phyloP scores from a whole-genome alignment of 768 basidiomycete species.

The Neoboletus magnificus region DNA sequence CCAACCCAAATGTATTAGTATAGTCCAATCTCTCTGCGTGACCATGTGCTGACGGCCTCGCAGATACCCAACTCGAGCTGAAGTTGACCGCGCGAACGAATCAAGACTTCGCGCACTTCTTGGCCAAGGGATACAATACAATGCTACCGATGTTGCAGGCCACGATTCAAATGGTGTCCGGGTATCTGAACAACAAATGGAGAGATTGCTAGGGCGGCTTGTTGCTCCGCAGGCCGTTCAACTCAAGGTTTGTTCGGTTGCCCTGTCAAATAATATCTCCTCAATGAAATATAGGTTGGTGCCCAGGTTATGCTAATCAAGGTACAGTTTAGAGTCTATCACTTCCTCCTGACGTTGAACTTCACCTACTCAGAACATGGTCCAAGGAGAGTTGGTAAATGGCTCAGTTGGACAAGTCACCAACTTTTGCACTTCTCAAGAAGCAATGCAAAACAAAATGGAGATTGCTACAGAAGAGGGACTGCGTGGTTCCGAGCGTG shows the following conservation, averaged over 20 bases:
- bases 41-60: neutral
- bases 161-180: slow-evolving; percentile 40
- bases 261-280: neutral
- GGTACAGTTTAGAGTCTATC: slow-evolving; percentile 33
- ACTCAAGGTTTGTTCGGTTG: slow-evolving; percentile 43
- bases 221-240: slow-evolving; percentile 47
- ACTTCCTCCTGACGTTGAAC: neutral
- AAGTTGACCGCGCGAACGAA: slow-evolving; percentile 71
- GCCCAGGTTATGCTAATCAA: slow-evolving; percentile 88
- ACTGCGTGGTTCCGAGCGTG: slow-evolving; percentile 29
- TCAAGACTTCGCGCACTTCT: slow-evolving; percentile 45
- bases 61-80: slow-evolving; percentile 66
- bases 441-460: slow-evolving; percentile 38
- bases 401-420: slow-evolving; percentile 61
- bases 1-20: slow-evolving; percentile 73
- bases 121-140: slow-evolving; percentile 38
- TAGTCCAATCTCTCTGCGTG: neutral
- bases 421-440: slow-evolving; percentile 42
- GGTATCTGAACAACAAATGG: slow-evolving; percentile 38
- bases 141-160: slow-evolving; percentile 45
- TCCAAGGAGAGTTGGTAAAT: slow-evolving; percentile 68
- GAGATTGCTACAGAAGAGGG: slow-evolving; percentile 38
- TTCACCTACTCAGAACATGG: slow-evolving; percentile 48
- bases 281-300: slow-evolving; percentile 47
- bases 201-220: slow-evolving; percentile 52